Evolutionary conservation across 1,284 basidiomycete species (phyloP).

Genomic region (Vanrija sp.): DNA sequence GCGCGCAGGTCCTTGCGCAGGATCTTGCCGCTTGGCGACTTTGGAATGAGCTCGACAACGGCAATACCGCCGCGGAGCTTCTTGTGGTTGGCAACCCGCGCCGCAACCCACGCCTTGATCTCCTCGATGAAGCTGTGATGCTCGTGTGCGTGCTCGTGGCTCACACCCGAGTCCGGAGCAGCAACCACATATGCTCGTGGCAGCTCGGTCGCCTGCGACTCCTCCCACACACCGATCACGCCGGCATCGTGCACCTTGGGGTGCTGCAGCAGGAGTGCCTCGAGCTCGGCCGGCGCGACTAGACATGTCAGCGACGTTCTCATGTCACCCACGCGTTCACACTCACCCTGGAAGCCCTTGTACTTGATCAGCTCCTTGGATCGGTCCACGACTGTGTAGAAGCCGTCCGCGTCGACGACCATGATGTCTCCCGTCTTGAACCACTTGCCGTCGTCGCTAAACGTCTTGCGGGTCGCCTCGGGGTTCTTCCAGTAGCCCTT

Average conservation of each 20-base stretch:
- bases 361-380: constrained; percentile 82
- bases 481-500: constrained; percentile 66
- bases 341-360: constrained; percentile 47
- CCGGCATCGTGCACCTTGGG: constrained; percentile 66
- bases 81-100: constrained; percentile 54
- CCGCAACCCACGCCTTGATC: constrained; percentile 57
- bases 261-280: constrained; percentile 67
- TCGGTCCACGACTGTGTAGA: constrained; percentile 49
- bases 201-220: constrained; percentile 63
- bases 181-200: constrained; percentile 39
- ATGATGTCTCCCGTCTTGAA: constrained; percentile 77
- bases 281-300: constrained; percentile 84
- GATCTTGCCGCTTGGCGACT: constrained; percentile 47
- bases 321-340: constrained; percentile 36
- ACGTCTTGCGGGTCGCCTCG: constrained; percentile 59
- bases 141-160: background rate
- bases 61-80: constrained; percentile 51
- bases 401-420: constrained; percentile 60
- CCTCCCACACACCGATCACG: constrained; percentile 64
- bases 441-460: constrained; percentile 54
- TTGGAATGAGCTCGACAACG: constrained; percentile 51
- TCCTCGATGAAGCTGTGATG: background rate
- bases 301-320: background rate
- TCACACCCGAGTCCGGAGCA: background rate
- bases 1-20: constrained; percentile 40